Base-by-base conservation (phyloP, 345 rosid genomes). In the Salix exigua region DNA sequence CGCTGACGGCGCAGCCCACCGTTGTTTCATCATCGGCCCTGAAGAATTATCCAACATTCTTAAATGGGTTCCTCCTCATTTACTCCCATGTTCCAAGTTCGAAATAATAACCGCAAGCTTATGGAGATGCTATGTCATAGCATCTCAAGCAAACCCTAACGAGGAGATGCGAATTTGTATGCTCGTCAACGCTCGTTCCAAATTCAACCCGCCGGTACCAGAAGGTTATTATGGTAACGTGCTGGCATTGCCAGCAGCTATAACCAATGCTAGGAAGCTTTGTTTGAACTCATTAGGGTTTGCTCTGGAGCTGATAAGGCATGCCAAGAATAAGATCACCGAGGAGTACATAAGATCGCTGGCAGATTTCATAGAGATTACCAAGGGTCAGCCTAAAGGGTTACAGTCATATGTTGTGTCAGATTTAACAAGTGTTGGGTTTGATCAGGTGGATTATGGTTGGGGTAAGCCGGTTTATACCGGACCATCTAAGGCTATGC, bases 161-260 rank as follows among this genome's bases (percentile, higher is more conserved):
- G 74, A 78, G 5, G 68, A 18, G 1, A 76, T 84, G 62, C 72
- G 79, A 8, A 6, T 81, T 25, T 46, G 21, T 67, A 40, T 55
- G 42, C 63, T 35, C 1, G 65, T 65, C 18, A 78, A 72, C 25
- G 64, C 64, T 2, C 74, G 80, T 1, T 12, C 44, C 16, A 33
- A 8, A 25, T 30, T 55, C n/a, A 26, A 38, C 44, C 70, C 71
- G 60, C 71, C 50, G 0, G 14, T 78, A 21, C 66, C 68, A 0
- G 18, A 12, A 0, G 89, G 88, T 7, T 89, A 84, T 35, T 85
- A 87, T 35, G 90, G 91, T 4, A 87, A 86, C 69, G 85, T 76
- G n/a, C 70, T 81, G 23, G 81, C 78, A 21, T 77, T 66, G 13
- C 78, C 87, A 0, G 79, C 74, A 0, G 83, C 87, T n/a, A 69